phyloP scores from a whole-genome alignment of 2,329 filamentous ascomycete genomes.

The Juglanconis oblonga region DNA sequence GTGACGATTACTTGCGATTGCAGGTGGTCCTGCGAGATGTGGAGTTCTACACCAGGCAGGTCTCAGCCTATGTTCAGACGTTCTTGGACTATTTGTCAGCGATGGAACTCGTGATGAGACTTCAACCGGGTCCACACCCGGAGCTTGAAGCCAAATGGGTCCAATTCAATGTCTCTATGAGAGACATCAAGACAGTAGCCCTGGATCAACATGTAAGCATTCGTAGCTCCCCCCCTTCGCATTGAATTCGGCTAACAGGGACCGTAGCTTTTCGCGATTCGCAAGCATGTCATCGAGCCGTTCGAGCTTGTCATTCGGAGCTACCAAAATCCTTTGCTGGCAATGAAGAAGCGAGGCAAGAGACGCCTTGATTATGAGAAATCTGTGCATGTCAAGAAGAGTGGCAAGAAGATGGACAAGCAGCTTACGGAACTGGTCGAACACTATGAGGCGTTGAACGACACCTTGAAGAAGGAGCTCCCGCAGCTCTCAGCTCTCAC shows the following conservation, averaged over 20 bases:
- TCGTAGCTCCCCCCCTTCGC: background rate
- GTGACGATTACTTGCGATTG: slow-evolving; percentile 86
- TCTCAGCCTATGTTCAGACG: slow-evolving; percentile 74
- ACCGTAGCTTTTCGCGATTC: slow-evolving; percentile 60
- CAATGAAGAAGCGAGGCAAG: slow-evolving; percentile 94
- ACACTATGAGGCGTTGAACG: slow-evolving; percentile 87
- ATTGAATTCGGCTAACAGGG: slow-evolving; percentile 23
- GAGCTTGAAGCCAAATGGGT: slow-evolving; percentile 95
- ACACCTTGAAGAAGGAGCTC: slow-evolving; percentile 88
- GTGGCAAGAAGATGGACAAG: slow-evolving; percentile 82
- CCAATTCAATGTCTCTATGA: slow-evolving; percentile 81
- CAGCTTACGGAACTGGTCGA: slow-evolving; percentile 82
- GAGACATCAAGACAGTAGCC: slow-evolving; percentile 79
- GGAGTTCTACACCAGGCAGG: slow-evolving; percentile 85
- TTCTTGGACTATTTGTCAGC: slow-evolving; percentile 78
- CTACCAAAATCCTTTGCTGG: slow-evolving; percentile 78
- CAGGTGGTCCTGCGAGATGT: slow-evolving; percentile 92
- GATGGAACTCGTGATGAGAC: slow-evolving; percentile 77
- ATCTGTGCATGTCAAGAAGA: slow-evolving; percentile 71
- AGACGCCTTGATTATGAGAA: slow-evolving; percentile 86
- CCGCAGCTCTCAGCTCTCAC: slow-evolving; percentile 80
- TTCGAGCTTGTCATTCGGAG: slow-evolving; percentile 38
- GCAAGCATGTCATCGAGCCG: slow-evolving; percentile 77
- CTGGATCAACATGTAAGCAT: slow-evolving; percentile 77
- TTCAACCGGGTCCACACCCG: slow-evolving; percentile 68